Conservation (phyloP, 805 yeast species). For the Candida methanosorbosa region DNA sequence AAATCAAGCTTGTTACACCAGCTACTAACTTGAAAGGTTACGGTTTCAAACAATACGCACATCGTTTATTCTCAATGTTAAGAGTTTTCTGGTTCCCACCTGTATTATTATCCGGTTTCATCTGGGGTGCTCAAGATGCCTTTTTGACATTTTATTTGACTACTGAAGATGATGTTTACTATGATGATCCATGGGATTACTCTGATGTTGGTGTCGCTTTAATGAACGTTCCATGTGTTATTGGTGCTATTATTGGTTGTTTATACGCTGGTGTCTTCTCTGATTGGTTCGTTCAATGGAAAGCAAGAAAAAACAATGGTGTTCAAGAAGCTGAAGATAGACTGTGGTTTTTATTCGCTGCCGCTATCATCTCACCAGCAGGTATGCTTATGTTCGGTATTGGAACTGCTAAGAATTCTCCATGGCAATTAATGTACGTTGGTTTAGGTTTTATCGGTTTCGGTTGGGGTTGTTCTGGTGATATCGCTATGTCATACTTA, state of each 20-base stretch:
- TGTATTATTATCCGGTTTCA: conserved; percentile 54
- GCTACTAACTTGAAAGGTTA: conserved; percentile 52
- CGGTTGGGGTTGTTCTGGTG: conserved; percentile 67
- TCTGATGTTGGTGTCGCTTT: conserved; percentile 59
- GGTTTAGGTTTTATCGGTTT: conserved; percentile 61
- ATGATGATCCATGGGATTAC: conserved; percentile 59
- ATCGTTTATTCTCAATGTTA: conserved; percentile 39
- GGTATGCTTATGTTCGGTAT: conserved; percentile 61
- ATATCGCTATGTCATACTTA: conserved; percentile 56
- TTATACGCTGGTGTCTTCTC: conserved; percentile 52
- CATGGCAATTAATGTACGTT: conserved; percentile 46
- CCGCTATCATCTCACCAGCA: conserved; percentile 50
- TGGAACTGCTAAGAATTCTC: conserved; percentile 49
- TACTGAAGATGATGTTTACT: conserved; percentile 60
- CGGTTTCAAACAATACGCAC: conserved; percentile 58
- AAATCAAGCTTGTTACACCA: conserved; percentile 41
- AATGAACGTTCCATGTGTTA: conserved; percentile 64
- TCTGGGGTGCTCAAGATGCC: conserved; percentile 79
- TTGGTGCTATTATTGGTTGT: conserved; percentile 63
- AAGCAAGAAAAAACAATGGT: conserved; percentile 54
- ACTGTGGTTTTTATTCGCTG: conserved; percentile 45
- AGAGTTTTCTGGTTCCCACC: conserved; percentile 59
- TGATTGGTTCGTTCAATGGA: conserved; percentile 51
- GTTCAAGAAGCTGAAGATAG: conserved; percentile 59
- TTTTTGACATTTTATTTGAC: conserved; percentile 68